Conservation (phyloP, 139 green algal genomes). For the Zygnema circumcarinatum region DNA sequence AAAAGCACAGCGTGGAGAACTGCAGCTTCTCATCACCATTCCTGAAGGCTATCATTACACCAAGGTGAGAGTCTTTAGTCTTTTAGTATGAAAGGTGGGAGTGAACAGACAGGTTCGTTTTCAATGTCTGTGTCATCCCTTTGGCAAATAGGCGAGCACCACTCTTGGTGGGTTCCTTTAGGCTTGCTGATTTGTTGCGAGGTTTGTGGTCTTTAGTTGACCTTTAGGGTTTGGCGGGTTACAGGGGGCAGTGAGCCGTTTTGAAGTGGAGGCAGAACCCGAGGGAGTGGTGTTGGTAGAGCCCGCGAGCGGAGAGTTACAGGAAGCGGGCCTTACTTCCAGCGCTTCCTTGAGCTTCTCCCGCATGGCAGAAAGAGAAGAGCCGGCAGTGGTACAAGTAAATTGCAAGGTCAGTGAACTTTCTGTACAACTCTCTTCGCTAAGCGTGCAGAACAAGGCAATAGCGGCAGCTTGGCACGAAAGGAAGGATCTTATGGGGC, state of each 20-base stretch:
- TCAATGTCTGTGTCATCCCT: no score
- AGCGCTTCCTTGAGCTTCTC: conserved; percentile 18
- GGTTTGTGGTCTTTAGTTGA: no score
- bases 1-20: conserved; percentile 33
- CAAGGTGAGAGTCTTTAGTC: conserved; percentile 52
- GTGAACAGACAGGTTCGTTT: no score
- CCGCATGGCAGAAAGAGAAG: background rate
- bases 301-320: background rate
- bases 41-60: conserved; percentile 73
- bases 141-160: no score
- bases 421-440: no score
- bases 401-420: conserved; percentile 34
- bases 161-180: background rate
- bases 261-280: conserved; percentile 30
- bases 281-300: background rate
- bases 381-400: background rate
- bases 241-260: conserved; percentile 31
- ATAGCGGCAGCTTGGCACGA: no score
- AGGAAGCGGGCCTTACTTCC: background rate
- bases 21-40: conserved; percentile 65
- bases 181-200: no score
- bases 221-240: background rate
- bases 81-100: no score
- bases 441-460: no score
- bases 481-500: no score